Conservation (phyloP, 805 yeast genomes). For the Limtongia smithiae region DNA sequence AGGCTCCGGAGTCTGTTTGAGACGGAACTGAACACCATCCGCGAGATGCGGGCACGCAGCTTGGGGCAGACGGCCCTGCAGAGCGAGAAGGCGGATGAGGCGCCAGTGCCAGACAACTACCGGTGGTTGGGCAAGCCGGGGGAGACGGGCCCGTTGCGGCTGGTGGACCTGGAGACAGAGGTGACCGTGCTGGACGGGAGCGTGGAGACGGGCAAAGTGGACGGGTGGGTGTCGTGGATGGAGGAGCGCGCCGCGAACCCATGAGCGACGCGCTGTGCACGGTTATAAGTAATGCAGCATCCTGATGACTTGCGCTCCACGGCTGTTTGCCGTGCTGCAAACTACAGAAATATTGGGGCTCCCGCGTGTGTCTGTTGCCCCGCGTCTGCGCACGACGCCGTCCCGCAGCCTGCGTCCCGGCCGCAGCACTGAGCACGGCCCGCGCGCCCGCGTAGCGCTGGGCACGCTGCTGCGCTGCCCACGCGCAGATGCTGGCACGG, state of each 20-base stretch:
- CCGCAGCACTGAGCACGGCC: too few relatives aligned
- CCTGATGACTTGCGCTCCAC: too few relatives aligned
- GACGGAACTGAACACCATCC: slow-evolving; percentile 55
- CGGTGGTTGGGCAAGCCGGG: slow-evolving; percentile 12
- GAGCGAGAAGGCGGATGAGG: slow-evolving; percentile 6
- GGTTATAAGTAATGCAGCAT: too few relatives aligned
- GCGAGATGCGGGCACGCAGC: slow-evolving; percentile 47
- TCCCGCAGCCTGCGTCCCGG: too few relatives aligned
- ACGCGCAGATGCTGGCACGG: too few relatives aligned
- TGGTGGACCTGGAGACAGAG: slow-evolving; percentile 24
- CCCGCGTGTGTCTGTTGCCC: too few relatives aligned
- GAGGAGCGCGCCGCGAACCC: slow-evolving; percentile 66
- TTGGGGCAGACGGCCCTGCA: slow-evolving; percentile 41
- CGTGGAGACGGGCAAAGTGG: slow-evolving; percentile 53
- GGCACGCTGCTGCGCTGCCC: too few relatives aligned
- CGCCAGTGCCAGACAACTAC: slow-evolving; percentile 6
- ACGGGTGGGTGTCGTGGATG: slow-evolving; percentile 73
- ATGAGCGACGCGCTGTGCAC: neutral
- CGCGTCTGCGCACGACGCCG: too few relatives aligned
- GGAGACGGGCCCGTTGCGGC: slow-evolving; percentile 12
- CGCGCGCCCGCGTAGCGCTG: too few relatives aligned
- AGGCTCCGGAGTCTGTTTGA: slow-evolving; percentile 62
- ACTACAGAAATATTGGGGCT: too few relatives aligned
- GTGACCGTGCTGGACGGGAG: slow-evolving; percentile 59
- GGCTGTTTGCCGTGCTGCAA: too few relatives aligned